A percentile compares a stretch with the other conserved stretches of the same genome.
Evolutionary conservation across 495 filamentous ascomycete genomes (phyloP).

Genomic region (Cercophora samala): DNA sequence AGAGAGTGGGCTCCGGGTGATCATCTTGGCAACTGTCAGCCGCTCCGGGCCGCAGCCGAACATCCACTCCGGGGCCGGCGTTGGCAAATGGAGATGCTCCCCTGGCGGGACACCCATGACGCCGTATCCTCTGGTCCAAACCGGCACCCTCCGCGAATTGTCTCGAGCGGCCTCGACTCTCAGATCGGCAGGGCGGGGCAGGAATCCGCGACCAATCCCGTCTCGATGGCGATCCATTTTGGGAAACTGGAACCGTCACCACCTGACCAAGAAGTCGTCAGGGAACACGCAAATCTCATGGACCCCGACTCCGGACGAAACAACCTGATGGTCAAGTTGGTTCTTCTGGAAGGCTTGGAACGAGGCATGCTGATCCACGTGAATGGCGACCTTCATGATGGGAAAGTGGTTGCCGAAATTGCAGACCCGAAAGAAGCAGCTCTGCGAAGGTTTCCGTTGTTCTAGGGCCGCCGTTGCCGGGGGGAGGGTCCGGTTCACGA

Average conservation of each 20-base stretch:
- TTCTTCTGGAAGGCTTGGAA: neutral
- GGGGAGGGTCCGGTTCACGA: neutral
- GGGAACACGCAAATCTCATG: neutral
- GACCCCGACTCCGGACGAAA: neutral
- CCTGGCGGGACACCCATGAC: neutral
- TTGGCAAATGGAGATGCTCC: neutral
- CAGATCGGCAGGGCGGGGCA: neutral
- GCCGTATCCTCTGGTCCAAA: neutral
- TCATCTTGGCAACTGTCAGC: neutral
- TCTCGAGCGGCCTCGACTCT: neutral
- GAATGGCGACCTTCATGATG: neutral
- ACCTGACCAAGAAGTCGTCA: neutral
- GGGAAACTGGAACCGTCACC: neutral
- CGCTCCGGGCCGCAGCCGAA: neutral
- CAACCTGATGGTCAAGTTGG: neutral
- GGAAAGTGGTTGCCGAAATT: neutral
- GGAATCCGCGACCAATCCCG: slow-evolving; percentile 12
- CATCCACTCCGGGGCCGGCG: neutral
- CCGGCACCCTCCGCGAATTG: neutral
- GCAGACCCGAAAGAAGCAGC: neutral
- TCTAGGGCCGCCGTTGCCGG: neutral
- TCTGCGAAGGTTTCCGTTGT: neutral
- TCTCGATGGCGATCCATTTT: slow-evolving; percentile 7
- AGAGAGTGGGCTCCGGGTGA: neutral
- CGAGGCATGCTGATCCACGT: neutral